Conservation (phyloP, 306 rosid genomes). For the Lathyrus oleraceus region DNA sequence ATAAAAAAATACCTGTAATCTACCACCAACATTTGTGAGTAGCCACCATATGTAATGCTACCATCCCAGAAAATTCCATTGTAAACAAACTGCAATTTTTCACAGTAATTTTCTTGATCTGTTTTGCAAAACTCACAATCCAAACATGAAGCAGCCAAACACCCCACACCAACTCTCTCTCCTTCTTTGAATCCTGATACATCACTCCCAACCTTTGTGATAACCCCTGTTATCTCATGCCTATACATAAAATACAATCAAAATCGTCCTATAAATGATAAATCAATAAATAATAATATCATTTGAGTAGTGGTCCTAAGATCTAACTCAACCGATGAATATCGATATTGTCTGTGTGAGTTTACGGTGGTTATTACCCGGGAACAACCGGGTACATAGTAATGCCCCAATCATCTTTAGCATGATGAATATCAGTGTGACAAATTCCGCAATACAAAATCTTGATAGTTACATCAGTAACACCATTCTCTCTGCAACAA, state of each 20-base stretch:
- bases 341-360: too few species aligned
- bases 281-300: too few species aligned
- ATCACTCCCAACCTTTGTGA: conserved; percentile 63
- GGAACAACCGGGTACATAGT: conserved; percentile 82
- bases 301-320: too few species aligned
- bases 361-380: conserved; percentile 39
- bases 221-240: conserved; percentile 70
- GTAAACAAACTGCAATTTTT: conserved; percentile 44
- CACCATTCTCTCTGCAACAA: conserved; percentile 59
- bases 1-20: conserved; percentile 52
- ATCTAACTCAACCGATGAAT: too few species aligned
- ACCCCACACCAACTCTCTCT: conserved; percentile 76
- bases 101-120: conserved; percentile 67
- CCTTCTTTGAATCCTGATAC: conserved; percentile 62
- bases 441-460: conserved; percentile 73
- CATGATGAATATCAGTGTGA: conserved; percentile 74
- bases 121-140: conserved; percentile 56
- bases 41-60: conserved; percentile 78
- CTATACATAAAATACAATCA: conserved; percentile 25
- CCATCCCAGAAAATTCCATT: conserved; percentile 89
- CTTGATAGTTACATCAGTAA: conserved; percentile 59
- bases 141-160: conserved; percentile 69
- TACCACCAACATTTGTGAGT: conserved; percentile 60
- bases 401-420: conserved; percentile 67
- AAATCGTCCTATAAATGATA: not conserved